A percentile compares a stretch with the other conserved stretches of the same genome.
Evolutionary conservation across 768 basidiomycete genomes (phyloP).

Genomic region (Rhizopogon salebrosus): DNA sequence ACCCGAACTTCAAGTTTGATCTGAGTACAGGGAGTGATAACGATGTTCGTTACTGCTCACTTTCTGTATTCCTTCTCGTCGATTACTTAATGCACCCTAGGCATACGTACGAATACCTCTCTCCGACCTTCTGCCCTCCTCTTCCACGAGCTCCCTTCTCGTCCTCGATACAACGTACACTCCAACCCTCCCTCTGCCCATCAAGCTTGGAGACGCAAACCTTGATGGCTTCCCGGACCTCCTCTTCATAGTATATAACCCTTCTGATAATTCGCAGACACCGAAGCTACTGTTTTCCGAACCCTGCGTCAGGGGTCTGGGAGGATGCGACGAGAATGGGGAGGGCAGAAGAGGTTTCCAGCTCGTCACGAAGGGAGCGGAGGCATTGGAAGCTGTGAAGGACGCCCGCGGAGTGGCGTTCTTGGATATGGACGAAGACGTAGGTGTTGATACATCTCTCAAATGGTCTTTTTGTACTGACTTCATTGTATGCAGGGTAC

Average conservation of each 20-base stretch:
- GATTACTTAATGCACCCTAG: conserved; percentile 29
- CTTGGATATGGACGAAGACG: conserved; percentile 94
- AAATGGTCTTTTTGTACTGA: neutral
- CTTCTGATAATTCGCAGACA: conserved; percentile 34
- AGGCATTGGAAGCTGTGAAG: conserved; percentile 56
- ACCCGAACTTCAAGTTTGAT: conserved; percentile 77
- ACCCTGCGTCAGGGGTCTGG: conserved; percentile 49
- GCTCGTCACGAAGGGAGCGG: conserved; percentile 50
- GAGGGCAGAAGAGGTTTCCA: conserved; percentile 60
- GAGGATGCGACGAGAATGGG: conserved; percentile 52
- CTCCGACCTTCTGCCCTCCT: conserved; percentile 47
- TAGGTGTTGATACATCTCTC: conserved; percentile 33
- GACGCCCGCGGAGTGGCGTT: conserved; percentile 80
- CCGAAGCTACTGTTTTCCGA: conserved; percentile 63
- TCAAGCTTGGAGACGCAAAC: conserved; percentile 86
- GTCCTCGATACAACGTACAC: conserved; percentile 61
- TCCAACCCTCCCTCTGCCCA: conserved; percentile 67
- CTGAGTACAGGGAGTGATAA: conserved; percentile 46
- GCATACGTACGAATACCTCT: conserved; percentile 65
- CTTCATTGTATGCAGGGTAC: conserved; percentile 54
- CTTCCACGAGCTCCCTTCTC: conserved; percentile 49
- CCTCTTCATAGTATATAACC: conserved; percentile 49
- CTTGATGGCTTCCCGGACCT: conserved; percentile 94
- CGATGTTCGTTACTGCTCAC: conserved; percentile 33
- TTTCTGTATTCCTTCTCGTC: neutral